A percentile compares a stretch with the other conserved stretches of the same genome.
phyloP scores from a whole-genome alignment of 2,329 filamentous ascomycete species.

The Paecilomyces formosus region DNA sequence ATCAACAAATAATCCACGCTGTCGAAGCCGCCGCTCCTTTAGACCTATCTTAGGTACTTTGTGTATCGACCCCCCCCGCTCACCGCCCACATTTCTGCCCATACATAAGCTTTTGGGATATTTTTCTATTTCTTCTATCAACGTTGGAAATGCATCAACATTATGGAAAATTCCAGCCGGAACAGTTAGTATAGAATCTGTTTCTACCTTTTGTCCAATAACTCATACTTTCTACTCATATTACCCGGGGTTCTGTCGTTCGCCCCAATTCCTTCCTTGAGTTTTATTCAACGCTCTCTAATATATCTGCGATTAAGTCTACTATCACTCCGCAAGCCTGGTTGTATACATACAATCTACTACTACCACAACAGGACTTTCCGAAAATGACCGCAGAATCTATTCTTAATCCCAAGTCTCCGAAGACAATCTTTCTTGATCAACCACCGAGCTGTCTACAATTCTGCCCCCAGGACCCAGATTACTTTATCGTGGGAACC shows the following conservation, averaged over 20 bases:
- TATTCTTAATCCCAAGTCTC: slow-evolving; percentile 21
- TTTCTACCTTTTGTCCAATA: neutral
- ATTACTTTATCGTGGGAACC: slow-evolving; percentile 73
- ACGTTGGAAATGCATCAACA: neutral
- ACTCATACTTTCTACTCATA: neutral
- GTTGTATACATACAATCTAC: neutral
- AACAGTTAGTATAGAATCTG: neutral
- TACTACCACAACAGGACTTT: too few species aligned
- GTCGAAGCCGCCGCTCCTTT: too few species aligned
- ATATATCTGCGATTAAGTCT: neutral
- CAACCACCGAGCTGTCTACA: slow-evolving; percentile 39
- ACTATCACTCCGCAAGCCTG: neutral
- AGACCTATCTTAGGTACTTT: too few species aligned
- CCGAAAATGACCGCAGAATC: neutral
- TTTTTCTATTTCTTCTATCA: neutral
- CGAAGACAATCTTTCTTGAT: slow-evolving; percentile 30
- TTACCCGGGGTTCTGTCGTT: neutral
- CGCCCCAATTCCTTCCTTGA: neutral
- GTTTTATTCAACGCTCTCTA: neutral
- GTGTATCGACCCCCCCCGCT: neutral
- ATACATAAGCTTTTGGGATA: neutral
- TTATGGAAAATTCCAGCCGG: neutral
- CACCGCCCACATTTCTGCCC: neutral
- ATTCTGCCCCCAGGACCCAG: slow-evolving; percentile 40
- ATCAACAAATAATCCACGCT: too few species aligned